Evolutionary conservation across 2,329 filamentous ascomycete species (phyloP), one percentile per base, ranked within the genome.

Genomic region (Stagonosporopsis rhizophila): DNA sequence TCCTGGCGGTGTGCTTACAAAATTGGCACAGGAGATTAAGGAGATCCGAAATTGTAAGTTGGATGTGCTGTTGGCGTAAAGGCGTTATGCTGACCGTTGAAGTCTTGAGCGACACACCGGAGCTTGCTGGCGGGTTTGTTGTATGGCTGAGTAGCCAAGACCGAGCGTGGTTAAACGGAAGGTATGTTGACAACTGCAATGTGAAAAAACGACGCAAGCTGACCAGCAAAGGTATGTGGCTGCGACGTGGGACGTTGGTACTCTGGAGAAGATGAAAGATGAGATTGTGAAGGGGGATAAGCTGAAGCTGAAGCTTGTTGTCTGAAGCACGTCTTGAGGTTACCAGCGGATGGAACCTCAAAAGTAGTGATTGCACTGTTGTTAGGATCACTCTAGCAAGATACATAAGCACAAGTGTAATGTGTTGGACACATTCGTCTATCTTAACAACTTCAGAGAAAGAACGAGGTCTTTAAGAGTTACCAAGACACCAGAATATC

Each of bases 1-100:
- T 54, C 71, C 71, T 1, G 72, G 72, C 1, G 65, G 58, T 39
- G 65, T 75, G 6, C 22, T 27, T 27, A 73, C 71, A 20, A 61
- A 67, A 27, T 14, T 60, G 48, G 30, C 53, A 40, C 48, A 44
- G 22, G 39, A 25, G 20, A 44, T 48, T 1, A 32, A 50, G 34
- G 34, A 57, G 23, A 49, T 54, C 35, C 41, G 35, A 9, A 17
- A 48, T 6, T 40, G 48, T 57, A 20, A 40, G 49, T 53, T n/a
- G 11, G 2, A 9, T 14, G 19, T 2, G 4, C 4, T 27, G 15
- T 7, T 12, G 6, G 15, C 1, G 11, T 40, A n/a, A 32, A 17
- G 19, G 8, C 14, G 9, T 19, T 6, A 6, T 19, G 28, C 48
- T 57, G 2, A 57, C 32, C 17, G 3, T 9, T 2, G 9, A 12